Evolutionary conservation across 371 early-diverging fungal species (phyloP).

Genomic region (Lichtheimia hyalospora): DNA sequence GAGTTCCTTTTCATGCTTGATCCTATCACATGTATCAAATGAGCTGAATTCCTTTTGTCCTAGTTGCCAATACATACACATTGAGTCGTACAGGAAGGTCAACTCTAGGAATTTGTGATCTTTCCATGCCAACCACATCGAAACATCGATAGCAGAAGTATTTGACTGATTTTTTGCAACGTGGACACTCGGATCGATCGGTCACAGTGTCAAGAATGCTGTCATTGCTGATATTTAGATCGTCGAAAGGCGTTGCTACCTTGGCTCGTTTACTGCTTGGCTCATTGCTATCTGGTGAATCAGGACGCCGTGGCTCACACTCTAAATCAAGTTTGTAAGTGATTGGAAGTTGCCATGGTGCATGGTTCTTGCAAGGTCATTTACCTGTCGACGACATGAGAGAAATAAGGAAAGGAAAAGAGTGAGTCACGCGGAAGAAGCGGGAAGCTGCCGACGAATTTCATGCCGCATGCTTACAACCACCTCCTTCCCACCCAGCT

Average conservation of each 20-base stretch:
- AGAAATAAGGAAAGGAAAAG: too few relatives aligned
- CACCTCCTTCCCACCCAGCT: too few relatives aligned
- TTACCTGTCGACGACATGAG: too few relatives aligned
- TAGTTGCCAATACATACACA: slow-evolving; percentile 48
- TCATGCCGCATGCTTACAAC: too few relatives aligned
- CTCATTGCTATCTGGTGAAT: neutral
- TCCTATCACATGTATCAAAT: slow-evolving; percentile 29
- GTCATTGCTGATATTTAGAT: slow-evolving; percentile 47
- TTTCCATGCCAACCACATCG: slow-evolving; percentile 50
- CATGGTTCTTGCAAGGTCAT: too few relatives aligned
- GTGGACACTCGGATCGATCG: slow-evolving; percentile 49
- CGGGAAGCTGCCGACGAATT: too few relatives aligned
- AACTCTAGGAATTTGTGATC: slow-evolving; percentile 60
- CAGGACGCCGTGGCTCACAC: too few relatives aligned
- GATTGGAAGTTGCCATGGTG: too few relatives aligned
- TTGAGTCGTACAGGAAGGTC: slow-evolving; percentile 76
- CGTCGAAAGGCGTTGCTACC: slow-evolving; percentile 23
- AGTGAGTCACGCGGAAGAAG: too few relatives aligned
- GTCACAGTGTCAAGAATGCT: slow-evolving; percentile 25
- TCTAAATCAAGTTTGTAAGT: too few relatives aligned
- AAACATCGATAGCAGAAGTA: slow-evolving; percentile 79
- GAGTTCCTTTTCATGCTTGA: slow-evolving; percentile 78
- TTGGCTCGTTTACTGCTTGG: slow-evolving; percentile 2
- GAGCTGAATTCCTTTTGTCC: neutral
- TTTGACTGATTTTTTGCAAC: slow-evolving; percentile 64